Base-by-base conservation (phyloP, 2,329 filamentous ascomycete genomes). In the Cladophialophora yegresii region DNA sequence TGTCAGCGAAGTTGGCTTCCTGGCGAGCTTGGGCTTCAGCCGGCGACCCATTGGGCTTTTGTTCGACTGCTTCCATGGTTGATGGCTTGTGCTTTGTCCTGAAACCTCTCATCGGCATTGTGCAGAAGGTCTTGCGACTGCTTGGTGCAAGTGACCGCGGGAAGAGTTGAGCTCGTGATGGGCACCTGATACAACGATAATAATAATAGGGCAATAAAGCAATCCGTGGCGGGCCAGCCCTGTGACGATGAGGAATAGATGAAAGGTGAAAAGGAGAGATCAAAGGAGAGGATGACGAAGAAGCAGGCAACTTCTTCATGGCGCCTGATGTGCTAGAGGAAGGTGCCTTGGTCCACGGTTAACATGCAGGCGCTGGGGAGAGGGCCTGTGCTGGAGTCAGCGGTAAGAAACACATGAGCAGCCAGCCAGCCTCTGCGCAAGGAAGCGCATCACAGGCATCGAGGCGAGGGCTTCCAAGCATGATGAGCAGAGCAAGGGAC, bases 21-120 rank as follows among this genome's bases (percentile, higher is more conserved):
- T 67, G 67, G 56, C 73, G 71, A 23, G 71, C 70, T 61, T 70
- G 61, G 22, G 66, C 62, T 54, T 74, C 73, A 8, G 69, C 54
- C 23, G 64, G 61, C 22, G 70, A 67, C 59, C 71, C 72, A 61
- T 70, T 54, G 58, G 64, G 49, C 33, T 67, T 63, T 65, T 71
- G 69, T n/a, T 68, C 62, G 20, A 51, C 49, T 51, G 67, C 62
- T 40, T 72, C 68, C 32, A 53, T 43, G 22, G 12, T 30, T 4
- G 54, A 16, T 32, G 67, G 64, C 59, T 61, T 61, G 20, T 28
- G 43, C 51, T 58, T 64, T 56, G 50, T 45, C 33, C 43, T 67
- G 20, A 54, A 32, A 28, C 51, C 28, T 9, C 30, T 54, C 28
- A 54, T 54, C 28, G 60, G 40, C 66, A 68, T 66, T 23, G 50